Base-by-base conservation (phyloP, 1,284 basidiomycete species). In the Heterobasidion irregulare region DNA sequence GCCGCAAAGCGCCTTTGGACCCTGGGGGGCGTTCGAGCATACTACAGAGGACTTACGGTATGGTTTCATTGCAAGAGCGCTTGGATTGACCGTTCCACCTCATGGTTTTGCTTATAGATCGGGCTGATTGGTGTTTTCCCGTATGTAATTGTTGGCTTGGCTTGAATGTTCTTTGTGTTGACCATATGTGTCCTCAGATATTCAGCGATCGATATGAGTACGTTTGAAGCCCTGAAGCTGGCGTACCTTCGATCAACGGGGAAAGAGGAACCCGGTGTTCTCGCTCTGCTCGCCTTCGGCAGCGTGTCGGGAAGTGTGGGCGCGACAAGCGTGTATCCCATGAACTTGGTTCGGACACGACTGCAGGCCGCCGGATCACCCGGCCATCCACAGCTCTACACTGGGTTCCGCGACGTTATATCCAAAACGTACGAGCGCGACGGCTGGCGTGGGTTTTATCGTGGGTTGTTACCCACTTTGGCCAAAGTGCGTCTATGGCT, bases 281-380 rank as follows among this genome's bases (percentile, higher is more conserved):
- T 92, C 57, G 91, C 91, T 7, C 66, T 93, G 26, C 79, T 96
- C 8, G 84, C 89, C 5, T 96, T 94, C 63, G 93, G 93, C 46
- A 93, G 91, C 63, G 72, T 94, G 60, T 94, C 92, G 9, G 93
- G 93, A 36, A 90, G 88, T 56, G 89, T 95, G 47, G 93, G 93
- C n/a, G 92, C 93, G 7, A 91, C 90, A 47, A 90, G 83, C 59
- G 94, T 96, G 41, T 97, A 95, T 69, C 94, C 91, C 6, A 76
- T 96, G 61, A 98, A 97, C 71, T 80, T 99, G 43, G 87, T 99
- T 18, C 83, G 96, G 33, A 99, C 97, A 9, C 84, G 96, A 50
- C 69, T 99, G 57, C 97, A 99, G 72, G 97, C 97, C 2, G 94
- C 94, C 0, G 97, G 97, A 1, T 95, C 92, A 0, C 83, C 89